Conservation (phyloP, 2,329 filamentous ascomycete genomes). For the Aspergillus felis region DNA sequence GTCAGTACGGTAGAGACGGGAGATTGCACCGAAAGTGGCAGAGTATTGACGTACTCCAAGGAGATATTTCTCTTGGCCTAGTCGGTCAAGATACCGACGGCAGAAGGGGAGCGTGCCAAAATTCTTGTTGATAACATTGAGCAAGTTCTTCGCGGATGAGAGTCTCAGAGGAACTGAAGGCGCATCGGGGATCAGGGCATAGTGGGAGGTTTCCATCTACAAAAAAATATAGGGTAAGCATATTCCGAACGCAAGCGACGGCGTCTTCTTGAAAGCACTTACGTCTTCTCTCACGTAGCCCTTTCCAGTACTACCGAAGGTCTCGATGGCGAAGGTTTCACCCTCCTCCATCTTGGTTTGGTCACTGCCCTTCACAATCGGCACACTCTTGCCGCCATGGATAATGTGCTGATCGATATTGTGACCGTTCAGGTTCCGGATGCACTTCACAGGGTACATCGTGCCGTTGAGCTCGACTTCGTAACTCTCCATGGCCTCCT, state of each 20-base stretch:
- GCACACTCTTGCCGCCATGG: slow-evolving; percentile 86
- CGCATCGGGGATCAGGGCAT: slow-evolving; percentile 70
- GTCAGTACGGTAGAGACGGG: slow-evolving; percentile 3
- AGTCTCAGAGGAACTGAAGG: slow-evolving; percentile 72
- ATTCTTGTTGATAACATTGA: slow-evolving; percentile 92
- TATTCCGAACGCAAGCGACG: not conserved
- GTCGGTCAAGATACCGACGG: slow-evolving; percentile 80
- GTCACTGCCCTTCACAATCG: slow-evolving; percentile 84
- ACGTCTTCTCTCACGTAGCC: slow-evolving; percentile 84
- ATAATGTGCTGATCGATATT: slow-evolving; percentile 87
- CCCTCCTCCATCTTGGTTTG: slow-evolving; percentile 97
- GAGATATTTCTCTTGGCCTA: slow-evolving; percentile 94
- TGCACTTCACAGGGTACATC: slow-evolving; percentile 75
- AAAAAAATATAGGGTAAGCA: slow-evolving; percentile 5
- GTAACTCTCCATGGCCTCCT: slow-evolving; percentile 91
- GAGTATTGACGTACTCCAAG: slow-evolving; percentile 62
- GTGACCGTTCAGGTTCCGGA: slow-evolving; percentile 84
- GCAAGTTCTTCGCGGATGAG: slow-evolving; percentile 76
- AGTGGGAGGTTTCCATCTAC: slow-evolving; percentile 78
- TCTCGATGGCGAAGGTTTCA: slow-evolving; percentile 93
- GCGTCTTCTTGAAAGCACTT: slow-evolving; percentile 27
- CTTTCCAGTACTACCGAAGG: slow-evolving; percentile 89
- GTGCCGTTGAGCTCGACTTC: slow-evolving; percentile 78
- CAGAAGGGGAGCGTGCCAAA: slow-evolving; percentile 92
- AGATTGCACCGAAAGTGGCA: not conserved